phyloP scores from a whole-genome alignment of 1,284 basidiomycete species.

The Inonotus obliquus region DNA sequence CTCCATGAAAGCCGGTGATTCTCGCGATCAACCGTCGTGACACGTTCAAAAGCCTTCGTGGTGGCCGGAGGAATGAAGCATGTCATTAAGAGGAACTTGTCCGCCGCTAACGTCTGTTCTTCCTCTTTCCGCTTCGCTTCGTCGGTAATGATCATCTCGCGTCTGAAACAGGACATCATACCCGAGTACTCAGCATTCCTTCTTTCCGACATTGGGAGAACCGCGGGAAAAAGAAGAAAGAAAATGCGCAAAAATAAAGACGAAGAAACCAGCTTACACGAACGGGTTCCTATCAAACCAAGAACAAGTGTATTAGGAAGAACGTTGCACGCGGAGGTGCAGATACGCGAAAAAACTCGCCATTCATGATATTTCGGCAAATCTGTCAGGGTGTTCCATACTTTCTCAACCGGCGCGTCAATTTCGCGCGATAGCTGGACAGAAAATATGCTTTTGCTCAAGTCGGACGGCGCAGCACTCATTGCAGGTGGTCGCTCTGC shows the following conservation, averaged over 20 bases:
- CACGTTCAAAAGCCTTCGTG: constrained; percentile 35
- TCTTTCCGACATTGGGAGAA: not conserved
- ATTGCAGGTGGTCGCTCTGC: not conserved
- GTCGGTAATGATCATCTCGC: constrained; percentile 48
- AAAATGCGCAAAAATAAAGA: not conserved
- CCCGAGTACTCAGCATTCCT: not conserved
- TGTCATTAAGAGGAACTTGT: constrained; percentile 41
- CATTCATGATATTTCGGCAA: constrained; percentile 50
- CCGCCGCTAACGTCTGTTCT: constrained; percentile 46
- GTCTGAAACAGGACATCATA: constrained; percentile 35
- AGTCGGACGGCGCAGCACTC: not conserved
- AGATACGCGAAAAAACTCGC: constrained; percentile 25
- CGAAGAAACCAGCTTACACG: constrained; percentile 38
- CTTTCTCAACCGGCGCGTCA: constrained; percentile 42
- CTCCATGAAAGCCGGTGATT: constrained; percentile 57
- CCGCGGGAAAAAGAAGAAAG: not conserved
- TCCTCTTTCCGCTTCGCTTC: constrained; percentile 35
- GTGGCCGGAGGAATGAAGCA: constrained; percentile 59
- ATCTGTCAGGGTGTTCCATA: constrained; percentile 44
- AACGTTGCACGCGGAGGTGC: not conserved
- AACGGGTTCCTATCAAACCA: constrained; percentile 55
- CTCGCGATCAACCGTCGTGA: constrained; percentile 46
- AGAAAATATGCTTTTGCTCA: constrained; percentile 31
- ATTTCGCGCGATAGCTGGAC: constrained; percentile 38
- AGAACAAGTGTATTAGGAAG: not conserved